Conservation (phyloP, 75 land plant genomes). For the Cryptomeria japonica region DNA sequence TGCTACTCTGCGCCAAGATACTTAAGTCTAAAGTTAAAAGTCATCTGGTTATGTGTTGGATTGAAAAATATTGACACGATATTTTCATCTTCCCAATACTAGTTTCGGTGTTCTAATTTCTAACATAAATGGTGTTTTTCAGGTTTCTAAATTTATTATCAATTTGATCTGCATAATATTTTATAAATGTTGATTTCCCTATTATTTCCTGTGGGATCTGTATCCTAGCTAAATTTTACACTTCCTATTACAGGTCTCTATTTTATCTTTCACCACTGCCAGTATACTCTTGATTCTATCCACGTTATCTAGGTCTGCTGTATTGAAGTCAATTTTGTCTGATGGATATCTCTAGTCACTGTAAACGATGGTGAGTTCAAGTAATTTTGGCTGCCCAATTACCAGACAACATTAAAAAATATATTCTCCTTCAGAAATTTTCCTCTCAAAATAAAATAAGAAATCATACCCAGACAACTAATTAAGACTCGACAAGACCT, state of each 20-base stretch:
- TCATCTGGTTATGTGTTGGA: background rate
- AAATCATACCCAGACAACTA: background rate
- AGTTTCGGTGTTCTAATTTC: background rate
- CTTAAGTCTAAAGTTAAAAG: background rate
- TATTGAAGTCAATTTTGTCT: background rate
- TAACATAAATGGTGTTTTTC: no score
- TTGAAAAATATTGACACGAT: background rate
- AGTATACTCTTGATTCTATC: background rate
- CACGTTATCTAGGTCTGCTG: background rate
- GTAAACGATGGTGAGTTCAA: background rate
- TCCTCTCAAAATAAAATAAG: no score
- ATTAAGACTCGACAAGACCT: background rate
- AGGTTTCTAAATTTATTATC: background rate
- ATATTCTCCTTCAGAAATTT: no score
- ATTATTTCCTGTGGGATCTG: background rate
- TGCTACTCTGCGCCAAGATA: background rate
- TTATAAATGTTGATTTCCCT: background rate
- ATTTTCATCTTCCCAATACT: background rate
- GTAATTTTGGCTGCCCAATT: background rate
- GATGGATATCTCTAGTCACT: background rate
- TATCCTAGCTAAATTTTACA: background rate
- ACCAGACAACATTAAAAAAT: background rate
- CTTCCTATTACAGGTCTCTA: no score
- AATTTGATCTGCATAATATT: background rate
- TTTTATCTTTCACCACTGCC: no score